phyloP scores from a whole-genome alignment of 2,329 filamentous ascomycete species.

The Xylariaceae sp. region DNA sequence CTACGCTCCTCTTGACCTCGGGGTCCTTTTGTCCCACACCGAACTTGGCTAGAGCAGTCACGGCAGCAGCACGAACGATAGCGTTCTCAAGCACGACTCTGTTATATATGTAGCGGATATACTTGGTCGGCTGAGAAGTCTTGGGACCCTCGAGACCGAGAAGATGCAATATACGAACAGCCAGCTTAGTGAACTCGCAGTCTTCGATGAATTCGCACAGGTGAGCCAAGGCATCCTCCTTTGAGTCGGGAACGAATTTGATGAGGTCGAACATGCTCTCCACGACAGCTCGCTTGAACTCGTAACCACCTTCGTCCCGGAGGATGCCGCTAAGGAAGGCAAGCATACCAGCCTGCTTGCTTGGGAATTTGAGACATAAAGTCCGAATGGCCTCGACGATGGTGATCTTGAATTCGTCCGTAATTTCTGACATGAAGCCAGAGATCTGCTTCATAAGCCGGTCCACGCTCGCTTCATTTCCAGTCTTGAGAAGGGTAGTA shows the following conservation, averaged over 20 bases:
- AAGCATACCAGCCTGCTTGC: conserved; percentile 96
- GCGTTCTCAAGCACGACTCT: conserved; percentile 95
- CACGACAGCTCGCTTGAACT: conserved; percentile 95
- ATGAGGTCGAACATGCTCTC: conserved; percentile 99
- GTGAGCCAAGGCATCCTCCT: conserved; percentile 80
- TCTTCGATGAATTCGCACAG: conserved; percentile 99
- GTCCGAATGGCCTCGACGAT: conserved; percentile 98
- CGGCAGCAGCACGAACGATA: conserved; percentile 88
- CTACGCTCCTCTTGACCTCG: conserved; percentile 93
- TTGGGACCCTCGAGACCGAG: conserved; percentile 93
- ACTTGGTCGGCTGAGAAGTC: conserved; percentile 94
- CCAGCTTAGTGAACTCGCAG: conserved; percentile 97
- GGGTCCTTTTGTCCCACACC: conserved; percentile 94
- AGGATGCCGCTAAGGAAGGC: conserved; percentile 96
- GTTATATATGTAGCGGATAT: conserved; percentile 99
- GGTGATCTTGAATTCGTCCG: conserved; percentile 99
- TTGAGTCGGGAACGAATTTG: conserved; percentile 92
- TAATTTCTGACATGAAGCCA: conserved; percentile 97
- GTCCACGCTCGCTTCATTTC: conserved; percentile 95
- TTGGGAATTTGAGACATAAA: conserved; percentile 94
- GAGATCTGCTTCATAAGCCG: conserved; percentile 98
- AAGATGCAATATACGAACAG: conserved; percentile 89
- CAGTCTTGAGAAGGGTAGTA: conserved; percentile 95
- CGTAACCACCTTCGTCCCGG: conserved; percentile 93
- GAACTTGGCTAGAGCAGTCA: conserved; percentile 94